These are phyloP conservation scores for Verticillium longisporum DNA, from an alignment of 2,329 filamentous ascomycete species.

Conservation along the genomic window DNA sequence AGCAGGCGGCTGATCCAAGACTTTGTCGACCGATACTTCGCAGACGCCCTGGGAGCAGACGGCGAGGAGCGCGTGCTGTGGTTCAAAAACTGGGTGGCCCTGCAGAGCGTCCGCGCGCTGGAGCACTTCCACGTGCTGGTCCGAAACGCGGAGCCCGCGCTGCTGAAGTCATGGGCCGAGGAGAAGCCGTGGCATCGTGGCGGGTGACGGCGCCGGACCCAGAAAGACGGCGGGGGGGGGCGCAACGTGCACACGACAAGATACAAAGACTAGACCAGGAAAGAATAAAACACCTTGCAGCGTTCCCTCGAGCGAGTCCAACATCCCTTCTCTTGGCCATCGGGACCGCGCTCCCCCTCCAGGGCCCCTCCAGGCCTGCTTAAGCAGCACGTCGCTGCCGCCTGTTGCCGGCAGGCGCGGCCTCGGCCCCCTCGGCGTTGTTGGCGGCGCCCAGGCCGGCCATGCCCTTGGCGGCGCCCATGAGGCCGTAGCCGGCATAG, in stretches of 20 bases:
- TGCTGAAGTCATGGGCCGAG: constrained; percentile 47
- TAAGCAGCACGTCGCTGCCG: constrained; percentile 48
- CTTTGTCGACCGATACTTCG: constrained; percentile 67
- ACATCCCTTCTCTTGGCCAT: neutral
- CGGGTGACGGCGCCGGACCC: neutral
- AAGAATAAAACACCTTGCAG: neutral
- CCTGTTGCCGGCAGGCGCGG: constrained; percentile 38
- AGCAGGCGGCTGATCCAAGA: constrained; percentile 57
- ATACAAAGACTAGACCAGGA: constrained; percentile 1
- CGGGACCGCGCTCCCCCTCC: neutral
- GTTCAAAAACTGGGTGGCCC: constrained; percentile 90
- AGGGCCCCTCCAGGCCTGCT: neutral
- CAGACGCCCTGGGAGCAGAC: constrained; percentile 42
- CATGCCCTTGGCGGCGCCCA: constrained; percentile 49
- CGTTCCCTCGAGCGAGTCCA: too few relatives aligned
- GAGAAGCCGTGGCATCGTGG: constrained; percentile 31
- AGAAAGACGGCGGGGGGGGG: neutral
- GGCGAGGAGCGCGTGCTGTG: constrained; percentile 58
- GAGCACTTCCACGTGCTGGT: constrained; percentile 85
- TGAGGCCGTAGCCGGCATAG: constrained; percentile 46
- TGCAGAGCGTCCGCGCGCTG: constrained; percentile 81
- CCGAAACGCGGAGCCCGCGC: constrained; percentile 42
- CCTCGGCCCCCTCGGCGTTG: constrained; percentile 16
- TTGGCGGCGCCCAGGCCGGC: constrained; percentile 34
- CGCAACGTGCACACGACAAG: constrained; percentile 2